A percentile compares a stretch with the other conserved stretches of the same genome.
Evolutionary conservation across 2,329 filamentous ascomycete genomes (phyloP).

Genomic region (Aureobasidium mangrovei): DNA sequence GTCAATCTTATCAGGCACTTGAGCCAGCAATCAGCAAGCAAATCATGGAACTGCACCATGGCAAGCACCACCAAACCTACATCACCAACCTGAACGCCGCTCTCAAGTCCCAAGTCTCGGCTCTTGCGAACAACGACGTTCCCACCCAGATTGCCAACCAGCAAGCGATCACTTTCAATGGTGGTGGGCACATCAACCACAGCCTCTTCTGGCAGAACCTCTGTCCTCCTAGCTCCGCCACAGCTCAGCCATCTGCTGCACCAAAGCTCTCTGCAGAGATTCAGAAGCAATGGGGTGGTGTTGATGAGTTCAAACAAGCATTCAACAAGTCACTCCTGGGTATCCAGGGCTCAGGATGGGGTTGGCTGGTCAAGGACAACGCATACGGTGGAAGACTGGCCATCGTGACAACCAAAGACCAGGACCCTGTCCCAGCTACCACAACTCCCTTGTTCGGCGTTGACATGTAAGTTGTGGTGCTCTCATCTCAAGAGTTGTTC

Average conservation of each 20-base stretch:
- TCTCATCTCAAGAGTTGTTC: neutral
- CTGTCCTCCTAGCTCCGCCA: constrained; percentile 52
- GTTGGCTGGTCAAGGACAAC: constrained; percentile 66
- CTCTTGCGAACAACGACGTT: constrained; percentile 47
- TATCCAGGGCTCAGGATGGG: constrained; percentile 81
- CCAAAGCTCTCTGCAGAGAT: constrained; percentile 56
- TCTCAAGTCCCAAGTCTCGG: constrained; percentile 44
- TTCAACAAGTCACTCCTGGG: constrained; percentile 59
- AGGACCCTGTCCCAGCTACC: constrained; percentile 62
- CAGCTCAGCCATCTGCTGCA: constrained; percentile 46
- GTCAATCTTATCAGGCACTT: constrained; percentile 44
- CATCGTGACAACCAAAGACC: constrained; percentile 77
- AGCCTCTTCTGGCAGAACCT: constrained; percentile 80
- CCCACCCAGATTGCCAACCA: constrained; percentile 59
- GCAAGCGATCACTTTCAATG: constrained; percentile 73
- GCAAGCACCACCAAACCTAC: constrained; percentile 72
- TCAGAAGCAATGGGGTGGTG: constrained; percentile 56
- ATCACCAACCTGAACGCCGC: constrained; percentile 66
- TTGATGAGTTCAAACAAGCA: constrained; percentile 56
- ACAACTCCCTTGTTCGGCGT: constrained; percentile 66
- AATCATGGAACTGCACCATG: constrained; percentile 76
- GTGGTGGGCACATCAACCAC: constrained; percentile 89
- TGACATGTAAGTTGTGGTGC: constrained; percentile 75
- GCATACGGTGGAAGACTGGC: constrained; percentile 48
- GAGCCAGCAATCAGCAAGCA: constrained; percentile 66